These are phyloP conservation scores for Phyllosticta paracitricarpa DNA, from an alignment of 2,329 filamentous ascomycete species.

Conservation along the genomic window DNA sequence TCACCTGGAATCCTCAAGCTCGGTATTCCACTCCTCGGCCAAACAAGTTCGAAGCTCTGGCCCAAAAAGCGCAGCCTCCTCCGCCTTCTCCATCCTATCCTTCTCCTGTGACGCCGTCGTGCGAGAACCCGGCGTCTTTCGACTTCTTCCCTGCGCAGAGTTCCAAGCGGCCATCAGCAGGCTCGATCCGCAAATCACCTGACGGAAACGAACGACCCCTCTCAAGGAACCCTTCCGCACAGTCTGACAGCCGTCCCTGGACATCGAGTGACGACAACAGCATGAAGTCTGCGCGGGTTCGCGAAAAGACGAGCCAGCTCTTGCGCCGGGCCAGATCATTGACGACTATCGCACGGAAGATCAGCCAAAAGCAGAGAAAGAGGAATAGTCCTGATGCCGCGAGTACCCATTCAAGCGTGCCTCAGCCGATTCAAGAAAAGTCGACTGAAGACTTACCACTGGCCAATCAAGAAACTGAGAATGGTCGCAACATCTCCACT, in stretches of 20 bases:
- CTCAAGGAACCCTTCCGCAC: not conserved
- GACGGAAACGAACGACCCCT: not conserved
- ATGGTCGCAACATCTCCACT: not conserved
- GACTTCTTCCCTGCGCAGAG: not conserved
- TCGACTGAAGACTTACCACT: not conserved
- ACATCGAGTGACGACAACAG: not conserved
- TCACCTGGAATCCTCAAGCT: constrained; percentile 58
- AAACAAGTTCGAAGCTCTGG: constrained; percentile 9
- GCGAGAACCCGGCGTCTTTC: not conserved
- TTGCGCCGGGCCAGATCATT: not conserved
- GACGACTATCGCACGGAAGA: not conserved
- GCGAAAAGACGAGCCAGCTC: not conserved
- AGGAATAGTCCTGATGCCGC: not conserved
- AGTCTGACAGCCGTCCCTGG: not conserved
- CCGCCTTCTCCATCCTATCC: constrained; percentile 3
- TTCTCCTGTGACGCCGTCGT: constrained; percentile 3
- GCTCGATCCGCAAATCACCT: not conserved
- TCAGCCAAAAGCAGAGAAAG: not conserved
- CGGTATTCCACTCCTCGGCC: constrained; percentile 59
- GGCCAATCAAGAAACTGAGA: not conserved
- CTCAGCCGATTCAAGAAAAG: not conserved
- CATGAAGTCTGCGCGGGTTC: not conserved
- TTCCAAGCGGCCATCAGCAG: not conserved
- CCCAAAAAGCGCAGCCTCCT: not conserved
- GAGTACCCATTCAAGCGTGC: not conserved